Evolutionary conservation across 768 basidiomycete genomes (phyloP), one percentile per base, ranked within the genome.

Genomic region (Mycena amicta): DNA sequence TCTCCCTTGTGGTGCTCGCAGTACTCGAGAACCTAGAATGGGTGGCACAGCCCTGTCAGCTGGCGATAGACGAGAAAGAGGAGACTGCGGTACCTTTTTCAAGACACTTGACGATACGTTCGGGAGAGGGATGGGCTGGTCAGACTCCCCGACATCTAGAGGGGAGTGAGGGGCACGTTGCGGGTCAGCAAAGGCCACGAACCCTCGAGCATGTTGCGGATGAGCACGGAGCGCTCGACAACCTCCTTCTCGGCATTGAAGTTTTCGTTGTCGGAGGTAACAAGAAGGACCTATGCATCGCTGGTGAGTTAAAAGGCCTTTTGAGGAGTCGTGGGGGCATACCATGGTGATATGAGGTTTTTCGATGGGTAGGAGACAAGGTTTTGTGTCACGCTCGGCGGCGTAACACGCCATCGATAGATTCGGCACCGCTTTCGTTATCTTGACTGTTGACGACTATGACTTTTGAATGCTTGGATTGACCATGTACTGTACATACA

Each of bases 151-250:
- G 54, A 96, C 89, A 77, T 98, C 95, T 97, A 67, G 5, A 55
- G 52, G 43, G 39, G 16, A 55, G 13, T 43, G 41, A 12, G 20
- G 12, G 11, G 43, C 57, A 53, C 57, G 61, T 53, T 47, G 60
- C 58, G 37, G 46, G 27, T 40, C 22, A 26, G 26, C 52, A 31
- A 23, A 26, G 11, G 47, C 6, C 6, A 67, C 79, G 37, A 56
- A 93, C 97, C 97, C 77, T 98, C 97, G 52, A 98, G 90, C 97
- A 99, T 98, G 82, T 97, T 96, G 83, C 96, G 97, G 76, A 99
- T 97, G 68, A 99, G 85, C 12, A 96, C 94, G 61, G 88, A 90
- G 73, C 97, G 92, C 78, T 95, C 92, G 56, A 93, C 93, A 56
- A 99, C 92, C 56, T 95, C 92, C 75, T 89, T 92, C 71, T 98